Evolutionary conservation across 108 stramenopile species (phyloP), one percentile per base, ranked within the genome.

Genomic region (Schizochytrium sp.): DNA sequence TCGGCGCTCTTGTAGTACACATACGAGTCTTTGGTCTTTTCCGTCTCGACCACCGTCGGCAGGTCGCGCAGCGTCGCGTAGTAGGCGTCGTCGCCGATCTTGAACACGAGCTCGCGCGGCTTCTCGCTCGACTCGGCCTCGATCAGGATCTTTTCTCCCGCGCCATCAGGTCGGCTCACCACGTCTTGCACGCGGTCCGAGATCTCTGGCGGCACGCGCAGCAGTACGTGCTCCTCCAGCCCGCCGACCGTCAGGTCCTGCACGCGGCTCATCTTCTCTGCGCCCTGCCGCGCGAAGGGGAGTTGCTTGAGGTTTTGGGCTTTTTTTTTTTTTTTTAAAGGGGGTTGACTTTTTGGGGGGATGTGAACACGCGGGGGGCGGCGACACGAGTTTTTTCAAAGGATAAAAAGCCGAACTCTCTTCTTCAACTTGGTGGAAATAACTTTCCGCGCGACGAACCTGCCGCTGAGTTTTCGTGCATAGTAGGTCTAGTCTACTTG

Each of bases 161-260:
- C 25, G 76, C 51, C 76, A 53, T 83, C 76, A 12, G 48, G 48
- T 23, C 48, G 76, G 4, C n/a, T 83, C 51, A 83, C 76, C 18
- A 83, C 76, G 10, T 47, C 51, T 45, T 83, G 76, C 76, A 83
- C 76, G 76, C 76, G 76, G 43, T 83, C 76, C 3, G 76, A 53
- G 48, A 83, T 4, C 51, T 83, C 76, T 18, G 76, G 76, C 76
- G 76, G 76, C 76, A 83, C 76, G 45, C 76, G 76, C 48, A 83
- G 51, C 1, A 83, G 19, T 4, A 83, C 76, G 28, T 83, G 76
- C 51, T 83, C 76, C 51, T 83, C 76, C 45, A 83, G 45, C 14
- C 45, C 23, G 48, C 51, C 76, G 19, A 25, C 51, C 48, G 34
- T 69, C 63, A 28, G 34, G 41, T 69, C 63, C 63, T 41, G 25